These are phyloP conservation scores for Porogramme epimiltina DNA, from an alignment of 1,284 basidiomycete genomes.

Conservation along the genomic window DNA sequence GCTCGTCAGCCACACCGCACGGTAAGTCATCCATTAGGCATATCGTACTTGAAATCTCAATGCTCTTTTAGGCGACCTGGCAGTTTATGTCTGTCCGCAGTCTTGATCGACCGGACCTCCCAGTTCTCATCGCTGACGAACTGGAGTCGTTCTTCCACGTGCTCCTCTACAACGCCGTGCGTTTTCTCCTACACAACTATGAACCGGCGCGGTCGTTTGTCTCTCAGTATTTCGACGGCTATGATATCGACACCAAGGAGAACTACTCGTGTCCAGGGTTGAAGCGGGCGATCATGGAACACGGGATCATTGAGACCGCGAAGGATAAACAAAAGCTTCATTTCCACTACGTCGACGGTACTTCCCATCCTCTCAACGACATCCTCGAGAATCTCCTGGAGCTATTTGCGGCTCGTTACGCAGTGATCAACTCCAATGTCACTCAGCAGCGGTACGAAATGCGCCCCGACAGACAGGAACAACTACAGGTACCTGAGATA, in stretches of 20 bases:
- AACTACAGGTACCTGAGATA: neutral
- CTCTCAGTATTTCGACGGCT: constrained; percentile 1
- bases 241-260: neutral
- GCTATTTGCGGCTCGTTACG: neutral
- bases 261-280: neutral
- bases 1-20: constrained; percentile 3
- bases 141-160: constrained; percentile 12
- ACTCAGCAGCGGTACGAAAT: too few relatives aligned
- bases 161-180: constrained; percentile 6
- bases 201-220: neutral
- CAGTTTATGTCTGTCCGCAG: constrained; percentile 4
- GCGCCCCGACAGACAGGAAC: neutral
- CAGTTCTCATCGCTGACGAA: constrained; percentile 3
- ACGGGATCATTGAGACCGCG: neutral
- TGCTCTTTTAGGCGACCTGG: constrained; percentile 12
- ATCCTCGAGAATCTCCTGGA: neutral
- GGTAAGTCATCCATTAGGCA: neutral
- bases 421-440: neutral
- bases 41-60: too few relatives aligned
- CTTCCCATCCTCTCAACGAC: neutral
- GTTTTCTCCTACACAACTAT: constrained; percentile 1
- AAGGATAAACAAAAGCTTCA: neutral
- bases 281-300: neutral
- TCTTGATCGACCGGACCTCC: neutral
- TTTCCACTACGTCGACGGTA: neutral